Evolutionary conservation across 306 rosid genomes (phyloP).

Genomic region (Carpinus fangiana): DNA sequence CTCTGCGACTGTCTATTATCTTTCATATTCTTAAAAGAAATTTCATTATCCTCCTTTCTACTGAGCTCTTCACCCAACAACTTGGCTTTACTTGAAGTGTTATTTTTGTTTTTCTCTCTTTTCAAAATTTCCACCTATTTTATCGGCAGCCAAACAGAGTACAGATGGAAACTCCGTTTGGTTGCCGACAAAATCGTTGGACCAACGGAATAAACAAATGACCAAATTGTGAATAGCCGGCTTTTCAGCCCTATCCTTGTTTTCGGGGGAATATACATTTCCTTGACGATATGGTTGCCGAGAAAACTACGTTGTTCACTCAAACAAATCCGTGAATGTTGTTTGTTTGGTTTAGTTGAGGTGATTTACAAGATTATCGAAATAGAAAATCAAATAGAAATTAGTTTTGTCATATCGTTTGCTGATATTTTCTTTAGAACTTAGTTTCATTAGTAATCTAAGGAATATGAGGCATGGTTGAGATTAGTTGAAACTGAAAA

Average conservation of each 20-base stretch:
- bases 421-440: not conserved
- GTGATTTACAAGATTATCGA: not conserved
- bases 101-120: not conserved
- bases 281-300: not conserved
- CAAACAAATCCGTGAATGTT: not conserved
- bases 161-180: not conserved
- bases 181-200: not conserved
- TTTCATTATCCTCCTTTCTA: not conserved
- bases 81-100: not conserved
- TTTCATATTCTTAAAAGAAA: not conserved
- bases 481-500: not conserved
- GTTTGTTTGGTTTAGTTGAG: not conserved
- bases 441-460: not conserved
- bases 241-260: constrained; percentile 2
- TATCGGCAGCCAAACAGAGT: constrained; percentile 4
- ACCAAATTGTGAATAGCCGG: not conserved
- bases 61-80: not conserved
- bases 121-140: not conserved
- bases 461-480: not conserved
- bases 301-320: not conserved
- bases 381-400: not conserved
- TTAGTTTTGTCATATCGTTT: not conserved
- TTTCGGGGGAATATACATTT: not conserved
- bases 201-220: not conserved
- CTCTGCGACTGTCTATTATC: not conserved